A percentile compares a stretch with the other conserved stretches of the same genome.
These are phyloP conservation scores for Candida peoriensis DNA, from an alignment of 805 yeast species.

Conservation along the genomic window DNA sequence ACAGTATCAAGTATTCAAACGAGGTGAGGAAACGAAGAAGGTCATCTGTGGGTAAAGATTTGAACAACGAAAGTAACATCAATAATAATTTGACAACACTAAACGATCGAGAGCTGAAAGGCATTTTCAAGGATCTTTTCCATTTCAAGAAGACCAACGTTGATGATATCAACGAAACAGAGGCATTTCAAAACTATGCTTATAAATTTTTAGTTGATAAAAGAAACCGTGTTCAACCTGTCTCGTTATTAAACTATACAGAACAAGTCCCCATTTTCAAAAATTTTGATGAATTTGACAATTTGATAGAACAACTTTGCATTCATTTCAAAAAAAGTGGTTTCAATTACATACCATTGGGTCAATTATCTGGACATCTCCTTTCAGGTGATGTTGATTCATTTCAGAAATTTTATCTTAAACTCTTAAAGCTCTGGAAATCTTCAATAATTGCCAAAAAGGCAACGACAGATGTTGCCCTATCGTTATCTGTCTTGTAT, in stretches of 20 bases:
- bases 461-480: conserved; percentile 10
- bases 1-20: not conserved
- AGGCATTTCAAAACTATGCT: conserved; percentile 16
- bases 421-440: conserved; percentile 8
- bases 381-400: conserved; percentile 1
- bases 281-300: conserved; percentile 31
- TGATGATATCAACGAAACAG: conserved; percentile 4
- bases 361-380: not conserved
- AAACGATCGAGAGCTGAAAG: conserved; percentile 2
- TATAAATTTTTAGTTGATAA: conserved; percentile 5
- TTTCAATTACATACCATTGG: conserved; percentile 8
- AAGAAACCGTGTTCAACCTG: conserved; percentile 1
- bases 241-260: conserved; percentile 20
- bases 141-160: conserved; percentile 1
- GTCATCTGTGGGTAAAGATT: not conserved
- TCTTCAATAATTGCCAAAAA: conserved; percentile 7
- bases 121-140: conserved; percentile 8
- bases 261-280: conserved; percentile 21
- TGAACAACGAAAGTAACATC: not conserved
- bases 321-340: conserved; percentile 25
- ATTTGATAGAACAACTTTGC: conserved; percentile 33
- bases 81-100: not conserved
- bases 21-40: conserved; percentile 1
- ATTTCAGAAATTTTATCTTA: conserved; percentile 3
- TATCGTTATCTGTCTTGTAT: conserved; percentile 10